Evolutionary conservation across 2,329 filamentous ascomycete species (phyloP), one percentile per base, ranked within the genome.

Genomic region (Fonsecaea multimorphosa): DNA sequence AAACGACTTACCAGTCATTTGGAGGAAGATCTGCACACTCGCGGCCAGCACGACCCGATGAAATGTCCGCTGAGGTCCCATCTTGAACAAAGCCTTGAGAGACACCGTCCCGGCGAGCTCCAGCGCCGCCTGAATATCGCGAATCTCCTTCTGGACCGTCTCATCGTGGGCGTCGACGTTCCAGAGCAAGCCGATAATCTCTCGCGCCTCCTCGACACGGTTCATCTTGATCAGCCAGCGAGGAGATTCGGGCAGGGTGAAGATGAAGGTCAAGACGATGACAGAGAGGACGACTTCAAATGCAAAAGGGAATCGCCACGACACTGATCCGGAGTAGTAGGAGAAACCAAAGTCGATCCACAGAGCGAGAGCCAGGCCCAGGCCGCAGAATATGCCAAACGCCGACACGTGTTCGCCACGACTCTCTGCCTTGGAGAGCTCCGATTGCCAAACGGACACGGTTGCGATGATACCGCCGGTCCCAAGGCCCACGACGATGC

Each of bases 11-110:
- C 79, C 79, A 0, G 76, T 77, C n/a, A 81, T 79, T 64, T 85
- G 78, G 59, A 79, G 81, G 75, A 84, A 86, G 78, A 85, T 80
- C 72, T 85, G 83, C 74, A 85, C 86, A 74, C 85, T 80, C 68
- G 85, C 85, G 67, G 82, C 84, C 29, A 86, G 78, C n/a, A 83
- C 72, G 6, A 82, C 82, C 61, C 84, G 83, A 75, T 86, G 84
- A 66, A 86, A 79, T 74, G 86, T 82, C 52, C 84, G 81, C 72
- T 86, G 79, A 66, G 84, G 82, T 65, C 78, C 80, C 80, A 85
- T 85, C 66, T 82, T 86, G 75, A 87, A 87, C 65, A 87, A 80
- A 66, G 87, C 29, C 24, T 34, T 52, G n/a, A 85, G 7, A 74
- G 73, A 75, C 86, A 87, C 32, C 83, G 81, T 63, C 79, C 77